phyloP scores from a whole-genome alignment of 2,329 filamentous ascomycete genomes.

The Huntiella abstrusa region DNA sequence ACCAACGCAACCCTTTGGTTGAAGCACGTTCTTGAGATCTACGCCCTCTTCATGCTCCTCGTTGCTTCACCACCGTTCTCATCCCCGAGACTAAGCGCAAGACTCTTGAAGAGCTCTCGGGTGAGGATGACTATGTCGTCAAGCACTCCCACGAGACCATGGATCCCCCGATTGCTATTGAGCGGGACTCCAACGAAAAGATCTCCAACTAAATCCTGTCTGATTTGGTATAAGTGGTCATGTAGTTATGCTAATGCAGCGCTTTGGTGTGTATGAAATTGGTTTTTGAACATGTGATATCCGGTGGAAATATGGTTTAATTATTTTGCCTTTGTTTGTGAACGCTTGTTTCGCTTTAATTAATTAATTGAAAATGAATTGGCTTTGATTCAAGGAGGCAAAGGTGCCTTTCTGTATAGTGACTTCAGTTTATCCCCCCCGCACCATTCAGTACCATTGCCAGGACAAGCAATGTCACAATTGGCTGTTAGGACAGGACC shows the following conservation, averaged over 20 bases:
- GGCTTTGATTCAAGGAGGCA: slow-evolving; percentile 1
- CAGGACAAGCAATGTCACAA: slow-evolving; percentile 5
- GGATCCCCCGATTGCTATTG: not conserved
- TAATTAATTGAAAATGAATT: not conserved
- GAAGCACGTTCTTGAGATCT: slow-evolving; percentile 59
- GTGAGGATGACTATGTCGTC: slow-evolving; percentile 5
- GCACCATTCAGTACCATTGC: slow-evolving; percentile 3
- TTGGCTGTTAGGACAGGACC: slow-evolving; percentile 2
- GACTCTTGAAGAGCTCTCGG: slow-evolving; percentile 13
- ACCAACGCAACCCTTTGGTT: slow-evolving; percentile 40
- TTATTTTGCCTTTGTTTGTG: too few species aligned
- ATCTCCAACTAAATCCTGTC: not conserved
- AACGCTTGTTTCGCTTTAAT: too few species aligned
- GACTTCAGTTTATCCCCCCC: slow-evolving; percentile 1
- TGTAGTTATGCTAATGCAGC: too few species aligned
- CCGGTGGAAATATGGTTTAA: not conserved
- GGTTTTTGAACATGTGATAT: not conserved
- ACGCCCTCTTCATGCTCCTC: slow-evolving; percentile 57
- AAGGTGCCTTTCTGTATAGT: slow-evolving; percentile 9
- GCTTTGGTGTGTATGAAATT: not conserved
- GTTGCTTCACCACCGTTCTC: slow-evolving; percentile 47
- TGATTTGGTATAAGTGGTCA: too few species aligned
- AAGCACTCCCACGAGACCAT: slow-evolving; percentile 6
- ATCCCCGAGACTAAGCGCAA: slow-evolving; percentile 59
- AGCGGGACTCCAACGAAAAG: slow-evolving; percentile 3